Evolutionary conservation across 2,329 filamentous ascomycete species (phyloP), one percentile per base, ranked within the genome.

Genomic region (Ampelomyces quisqualis): DNA sequence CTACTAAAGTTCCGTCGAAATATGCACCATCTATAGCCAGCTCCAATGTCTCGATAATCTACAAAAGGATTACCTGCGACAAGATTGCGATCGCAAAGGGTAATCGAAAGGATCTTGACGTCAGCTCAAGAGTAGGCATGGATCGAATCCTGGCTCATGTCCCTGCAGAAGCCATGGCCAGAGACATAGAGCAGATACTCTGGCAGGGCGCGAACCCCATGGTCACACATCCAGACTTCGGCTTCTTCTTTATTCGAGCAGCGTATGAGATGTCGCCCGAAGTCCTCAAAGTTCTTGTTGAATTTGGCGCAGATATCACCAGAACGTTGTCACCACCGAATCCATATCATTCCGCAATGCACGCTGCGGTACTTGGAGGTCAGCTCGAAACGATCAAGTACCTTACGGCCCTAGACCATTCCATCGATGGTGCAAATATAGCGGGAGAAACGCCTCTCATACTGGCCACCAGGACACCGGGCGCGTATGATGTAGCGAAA

Each of bases 141-240:
- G 62, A 66, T 37, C 58, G 60, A 3, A 59, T 60, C 2, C 45
- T 66, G 2, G 50, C 53, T 13, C 60, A 62, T 21, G 54, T 65
- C 3, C 51, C 55, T 1, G 30, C 47, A 1, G 51, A 55, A n/a
- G 55, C 51, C 7, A 58, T 60, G 5, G 33, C 47, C 2, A 38
- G 30, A 1, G 55, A 59, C 21, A 56, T 64, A n/a, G 60, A 64
- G 39, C 51, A 52, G 13, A 49, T 64, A 3, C 45, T 66, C 1
- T 60, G 54, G 49, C 54, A 62, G 43, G 63, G 63, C 14, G 63
- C 62, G 9, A 57, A 58, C 19, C 57, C 63, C 1, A 62, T 62
- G 50, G 51, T 58, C 2, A 40, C 43, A 2, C 59, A 66, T 23
- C 51, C 55, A 3, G 57, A 64, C 10, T 65, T 58, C 30, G 63